Evolutionary conservation across 108 stramenopile genomes (phyloP), one percentile per base, ranked within the genome.

Genomic region (Aurantiochytrium sp.): DNA sequence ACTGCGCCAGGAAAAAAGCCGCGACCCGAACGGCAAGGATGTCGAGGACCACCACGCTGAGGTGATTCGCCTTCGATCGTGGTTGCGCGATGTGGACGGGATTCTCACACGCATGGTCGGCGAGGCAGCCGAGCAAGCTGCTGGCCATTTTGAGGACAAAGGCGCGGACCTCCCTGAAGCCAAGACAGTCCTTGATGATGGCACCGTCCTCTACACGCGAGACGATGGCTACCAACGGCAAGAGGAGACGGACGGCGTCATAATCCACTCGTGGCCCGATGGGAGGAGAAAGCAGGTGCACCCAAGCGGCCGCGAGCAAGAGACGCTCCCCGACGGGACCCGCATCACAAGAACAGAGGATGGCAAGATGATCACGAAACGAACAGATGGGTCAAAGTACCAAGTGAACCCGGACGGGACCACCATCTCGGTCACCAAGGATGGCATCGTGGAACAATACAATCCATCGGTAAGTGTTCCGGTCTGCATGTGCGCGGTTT

Each of bases 191-290:
- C 34, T 65, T 12, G 59, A 65, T 10, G 59, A 65, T 65, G 59
- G 59, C 32, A 65, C 59, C 12, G 59, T 65, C 2, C 8, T 65
- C 3, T 65, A 24, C 24, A 34, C 10, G 27, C 59, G 59, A 6
- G 59, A 65, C 1, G 59, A 65, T 34, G 59, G 59, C 27, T 81
- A 81, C 73, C 42, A 42, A 12, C 10, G 45, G 24, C 39, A 48
- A 81, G 73, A 81, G 73, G 73, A 48, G 10, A 41, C 73, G 27
- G 73, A 81, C 73, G 73, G 73, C 32, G 45, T 81, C n/a, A 48
- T 81, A 6, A 48, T 81, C 24, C 42, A 81, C 27, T 48, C n/a
- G 10, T 81, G 73, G 73, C 73, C 73, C 1, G 73, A 81, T 2
- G 73, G 73, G 42, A 41, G 73, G 30, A 81, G 32, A 48, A 81